Percentiles rank a stretch among this genome's conserved stretches.
These are phyloP conservation scores for Plectosphaerella sp. DNA, from an alignment of 2,329 filamentous ascomycete species.

Conservation along the genomic window DNA sequence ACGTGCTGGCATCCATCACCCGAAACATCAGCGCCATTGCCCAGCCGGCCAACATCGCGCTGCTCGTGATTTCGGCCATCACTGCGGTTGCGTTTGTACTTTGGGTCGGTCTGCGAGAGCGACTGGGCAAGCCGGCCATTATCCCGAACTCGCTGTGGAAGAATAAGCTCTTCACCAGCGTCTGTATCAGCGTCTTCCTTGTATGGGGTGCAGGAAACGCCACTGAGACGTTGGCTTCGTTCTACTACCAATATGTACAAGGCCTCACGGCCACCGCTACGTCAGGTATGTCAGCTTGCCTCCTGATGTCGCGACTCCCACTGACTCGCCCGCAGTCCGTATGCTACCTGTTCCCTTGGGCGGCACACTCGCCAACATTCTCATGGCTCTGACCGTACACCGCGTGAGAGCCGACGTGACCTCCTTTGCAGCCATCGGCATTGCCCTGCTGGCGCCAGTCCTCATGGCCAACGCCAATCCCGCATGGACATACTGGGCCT, in stretches of 20 bases:
- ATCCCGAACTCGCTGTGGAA: slow-evolving; percentile 58
- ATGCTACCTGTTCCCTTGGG: slow-evolving; percentile 42
- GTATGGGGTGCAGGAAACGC: slow-evolving; percentile 35
- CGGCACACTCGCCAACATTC: slow-evolving; percentile 35
- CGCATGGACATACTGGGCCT: not conserved
- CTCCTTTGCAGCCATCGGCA: slow-evolving; percentile 30
- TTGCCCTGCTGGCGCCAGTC: slow-evolving; percentile 42
- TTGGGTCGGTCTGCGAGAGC: not conserved
- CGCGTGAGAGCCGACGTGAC: slow-evolving; percentile 31
- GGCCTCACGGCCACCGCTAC: not conserved
- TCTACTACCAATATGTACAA: slow-evolving; percentile 25
- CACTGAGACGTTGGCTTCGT: slow-evolving; percentile 34
- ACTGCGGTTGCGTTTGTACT: not conserved
- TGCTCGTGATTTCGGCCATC: slow-evolving; percentile 36
- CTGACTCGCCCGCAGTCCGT: slow-evolving; percentile 25
- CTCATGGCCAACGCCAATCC: slow-evolving; percentile 40
- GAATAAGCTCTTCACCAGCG: slow-evolving; percentile 43
- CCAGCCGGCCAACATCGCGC: slow-evolving; percentile 33
- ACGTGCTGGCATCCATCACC: slow-evolving; percentile 34
- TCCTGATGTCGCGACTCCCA: not conserved
- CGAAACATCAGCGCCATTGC: not conserved
- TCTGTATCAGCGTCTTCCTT: slow-evolving; percentile 42
- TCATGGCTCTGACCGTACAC: slow-evolving; percentile 35
- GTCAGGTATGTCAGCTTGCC: not conserved
- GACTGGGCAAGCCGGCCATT: slow-evolving; percentile 40